A percentile compares a stretch with the other conserved stretches of the same genome.
Conservation (phyloP, 202 grass and related monocot species). For the Eragrostis tef region DNA sequence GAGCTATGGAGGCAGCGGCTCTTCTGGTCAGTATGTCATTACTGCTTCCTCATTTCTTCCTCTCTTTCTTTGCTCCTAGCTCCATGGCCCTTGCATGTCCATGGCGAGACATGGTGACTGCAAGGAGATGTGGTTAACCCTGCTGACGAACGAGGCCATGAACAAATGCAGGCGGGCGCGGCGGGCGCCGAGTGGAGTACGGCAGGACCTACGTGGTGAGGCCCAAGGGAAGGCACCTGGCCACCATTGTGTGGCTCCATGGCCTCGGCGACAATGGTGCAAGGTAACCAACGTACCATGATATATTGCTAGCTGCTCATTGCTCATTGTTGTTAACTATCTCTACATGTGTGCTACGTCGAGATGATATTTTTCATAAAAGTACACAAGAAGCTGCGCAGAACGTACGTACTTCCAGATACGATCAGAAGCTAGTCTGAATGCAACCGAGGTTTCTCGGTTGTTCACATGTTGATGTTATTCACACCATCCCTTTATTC, state of each 20-base stretch:
- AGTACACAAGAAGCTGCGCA: neutral
- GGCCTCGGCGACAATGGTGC: slow-evolving; percentile 92
- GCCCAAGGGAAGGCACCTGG: slow-evolving; percentile 90
- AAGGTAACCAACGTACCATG: slow-evolving; percentile 51
- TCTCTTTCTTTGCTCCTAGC: neutral
- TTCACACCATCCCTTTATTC: slow-evolving; percentile 57
- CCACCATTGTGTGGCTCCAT: slow-evolving; percentile 99
- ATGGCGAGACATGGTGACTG: neutral
- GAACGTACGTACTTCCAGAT: neutral
- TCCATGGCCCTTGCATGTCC: neutral
- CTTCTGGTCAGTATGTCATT: slow-evolving; percentile 54
- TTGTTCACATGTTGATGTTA: neutral
- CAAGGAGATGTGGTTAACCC: neutral
- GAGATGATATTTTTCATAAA: neutral
- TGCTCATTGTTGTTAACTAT: neutral
- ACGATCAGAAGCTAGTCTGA: slow-evolving; percentile 11
- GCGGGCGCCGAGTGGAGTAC: slow-evolving; percentile 63
- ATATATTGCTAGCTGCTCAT: neutral
- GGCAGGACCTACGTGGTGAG: slow-evolving; percentile 96
- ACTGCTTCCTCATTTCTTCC: neutral
- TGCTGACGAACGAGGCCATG: neutral
- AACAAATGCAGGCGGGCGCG: slow-evolving; percentile 55
- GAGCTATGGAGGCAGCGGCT: slow-evolving; percentile 78
- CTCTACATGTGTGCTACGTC: neutral
- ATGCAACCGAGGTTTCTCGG: neutral